Evolutionary conservation across 208 protist species (phyloP), one percentile per base, ranked within the genome.

Genomic region (Phytomonas sp.): DNA sequence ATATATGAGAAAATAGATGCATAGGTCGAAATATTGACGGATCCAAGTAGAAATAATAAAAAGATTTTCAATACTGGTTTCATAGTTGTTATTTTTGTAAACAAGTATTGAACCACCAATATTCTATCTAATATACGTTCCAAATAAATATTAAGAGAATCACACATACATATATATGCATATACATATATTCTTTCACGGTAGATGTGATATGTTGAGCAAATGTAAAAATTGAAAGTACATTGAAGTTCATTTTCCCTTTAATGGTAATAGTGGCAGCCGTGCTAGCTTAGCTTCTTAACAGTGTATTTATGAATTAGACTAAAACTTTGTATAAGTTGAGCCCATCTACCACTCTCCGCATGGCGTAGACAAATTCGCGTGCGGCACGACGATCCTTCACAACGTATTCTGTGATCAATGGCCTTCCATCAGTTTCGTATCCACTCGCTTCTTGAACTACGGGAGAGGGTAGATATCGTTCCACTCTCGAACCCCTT

Each of bases 121-220:
- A 56, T 56, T 56, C 46, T 56, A 56, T 51, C 17, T 51, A 23
- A 56, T 56, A 56, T 56, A 2, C 6, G 20, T 6, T 56, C 6
- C 20, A 65, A 65, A 65, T 59, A 60, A 65, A 60, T 63, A 26
- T 59, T 56, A 51, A 65, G 8, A 65, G 36, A 26, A 7, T 7
- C 13, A 26, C 46, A 56, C 23, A 56, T 0, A 51, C 13, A 23
- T 26, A 26, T 56, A 23, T 56, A 26, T 56, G 23, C 20, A 56
- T 56, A 56, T 56, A 56, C 23, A 56, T 56, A 56, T 56, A 26
- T 56, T 26, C 2, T 17, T 46, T 46, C 7, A 56, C 5, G 46
- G 23, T 56, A 17, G 17, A 56, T 26, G 23, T 23, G 17, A 56
- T 56, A 56, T 11, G 46, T 1, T 26, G 5, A 26, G 23, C 4